Percentiles rank a stretch among this genome's conserved stretches.
phyloP scores from a whole-genome alignment of 1,284 basidiomycete genomes.

The Ganoderma sinense region DNA sequence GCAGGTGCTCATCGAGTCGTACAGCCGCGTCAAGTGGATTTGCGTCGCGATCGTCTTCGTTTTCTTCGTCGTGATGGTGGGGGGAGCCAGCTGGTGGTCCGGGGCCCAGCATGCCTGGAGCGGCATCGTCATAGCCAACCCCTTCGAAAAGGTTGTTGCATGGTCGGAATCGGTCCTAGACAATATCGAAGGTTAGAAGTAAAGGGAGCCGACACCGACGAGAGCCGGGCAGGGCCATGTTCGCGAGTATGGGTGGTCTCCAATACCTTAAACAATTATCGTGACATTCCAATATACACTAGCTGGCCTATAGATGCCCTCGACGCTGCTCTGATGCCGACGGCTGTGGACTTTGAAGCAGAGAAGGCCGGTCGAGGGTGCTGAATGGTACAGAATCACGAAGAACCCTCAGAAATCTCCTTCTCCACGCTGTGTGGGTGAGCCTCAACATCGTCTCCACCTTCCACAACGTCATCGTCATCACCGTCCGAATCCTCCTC shows the following conservation, averaged over 20 bases:
- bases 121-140: background rate
- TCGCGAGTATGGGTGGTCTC: background rate
- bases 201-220: background rate
- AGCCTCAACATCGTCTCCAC: constrained; percentile 40
- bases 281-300: background rate
- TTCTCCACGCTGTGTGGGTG: constrained; percentile 26
- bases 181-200: background rate
- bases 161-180: background rate
- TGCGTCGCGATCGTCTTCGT: background rate
- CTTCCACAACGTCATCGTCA: constrained; percentile 40
- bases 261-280: background rate
- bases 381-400: background rate
- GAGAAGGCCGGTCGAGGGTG: too few relatives aligned
- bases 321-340: too few relatives aligned
- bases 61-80: background rate
- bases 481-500: constrained; percentile 48
- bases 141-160: background rate
- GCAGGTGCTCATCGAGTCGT: background rate
- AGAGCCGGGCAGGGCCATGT: background rate
- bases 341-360: too few relatives aligned
- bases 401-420: constrained; percentile 10
- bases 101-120: background rate
- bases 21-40: background rate
- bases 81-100: background rate
- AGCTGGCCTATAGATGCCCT: background rate